A percentile compares a stretch with the other conserved stretches of the same genome.
Conservation (phyloP, 805 yeast species). For the Zygosaccharomyces gambellarensis region DNA sequence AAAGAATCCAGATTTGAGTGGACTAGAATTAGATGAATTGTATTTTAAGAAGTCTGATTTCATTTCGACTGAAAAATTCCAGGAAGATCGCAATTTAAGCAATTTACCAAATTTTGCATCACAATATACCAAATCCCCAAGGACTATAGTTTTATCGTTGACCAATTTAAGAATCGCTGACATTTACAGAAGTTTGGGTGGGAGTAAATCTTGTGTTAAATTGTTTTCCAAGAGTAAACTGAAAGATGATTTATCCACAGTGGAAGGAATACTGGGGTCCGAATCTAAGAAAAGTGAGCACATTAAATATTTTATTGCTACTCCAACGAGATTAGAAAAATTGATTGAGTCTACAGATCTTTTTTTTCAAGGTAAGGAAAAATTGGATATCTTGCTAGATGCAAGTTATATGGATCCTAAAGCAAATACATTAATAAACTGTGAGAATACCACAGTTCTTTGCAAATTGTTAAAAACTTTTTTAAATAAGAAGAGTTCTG, state of each 20-base stretch:
- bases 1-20: constrained; percentile 61
- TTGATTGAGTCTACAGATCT: constrained; percentile 25
- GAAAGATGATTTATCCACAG: constrained; percentile 47
- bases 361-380: constrained; percentile 34
- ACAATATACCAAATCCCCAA: constrained; percentile 43
- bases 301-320: constrained; percentile 28
- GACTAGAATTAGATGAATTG: constrained; percentile 66
- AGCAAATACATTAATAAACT: constrained; percentile 26
- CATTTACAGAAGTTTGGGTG: constrained; percentile 58
- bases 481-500: constrained; percentile 33
- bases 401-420: constrained; percentile 34
- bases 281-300: constrained; percentile 15
- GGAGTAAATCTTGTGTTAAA: constrained; percentile 55
- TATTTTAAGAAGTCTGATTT: constrained; percentile 55
- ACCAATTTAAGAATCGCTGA: constrained; percentile 89
- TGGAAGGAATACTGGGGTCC: constrained; percentile 21
- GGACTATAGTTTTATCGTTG: constrained; percentile 52
- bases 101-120: constrained; percentile 53
- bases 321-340: constrained; percentile 32
- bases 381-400: constrained; percentile 33
- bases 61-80: constrained; percentile 57
- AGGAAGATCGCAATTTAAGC: constrained; percentile 48
- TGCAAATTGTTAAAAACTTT: constrained; percentile 26
- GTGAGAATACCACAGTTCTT: constrained; percentile 25
- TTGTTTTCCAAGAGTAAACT: constrained; percentile 71